A percentile compares a stretch with the other conserved stretches of the same genome.
phyloP scores from a whole-genome alignment of 148 eudicot species.

The Camellia granthamiana region DNA sequence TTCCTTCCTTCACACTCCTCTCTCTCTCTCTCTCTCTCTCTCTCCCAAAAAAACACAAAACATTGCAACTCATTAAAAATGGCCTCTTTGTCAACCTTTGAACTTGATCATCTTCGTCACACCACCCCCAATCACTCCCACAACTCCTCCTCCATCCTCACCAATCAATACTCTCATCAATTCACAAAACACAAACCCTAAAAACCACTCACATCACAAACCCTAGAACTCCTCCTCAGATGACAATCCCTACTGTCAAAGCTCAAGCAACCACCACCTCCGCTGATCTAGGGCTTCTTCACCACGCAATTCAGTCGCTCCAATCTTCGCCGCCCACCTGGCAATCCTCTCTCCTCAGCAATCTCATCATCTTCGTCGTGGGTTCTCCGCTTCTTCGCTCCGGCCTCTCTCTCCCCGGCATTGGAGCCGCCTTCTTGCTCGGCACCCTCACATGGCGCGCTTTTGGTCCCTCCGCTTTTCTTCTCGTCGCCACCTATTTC shows the following conservation, averaged over 20 bases:
- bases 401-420: constrained; percentile 69
- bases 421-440: constrained; percentile 82
- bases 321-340: constrained; percentile 69
- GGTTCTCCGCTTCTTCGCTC: constrained; percentile 73
- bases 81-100: constrained; percentile 16
- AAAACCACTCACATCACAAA: constrained; percentile 1
- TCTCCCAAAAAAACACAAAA: no score
- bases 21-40: background rate
- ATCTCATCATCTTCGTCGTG: constrained; percentile 62
- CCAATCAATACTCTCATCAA: background rate
- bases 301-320: constrained; percentile 36
- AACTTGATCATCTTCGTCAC: background rate
- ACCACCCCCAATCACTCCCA: constrained; percentile 13
- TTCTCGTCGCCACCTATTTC: constrained; percentile 85
- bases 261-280: constrained; percentile 30
- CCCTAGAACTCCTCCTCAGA: constrained; percentile 5
- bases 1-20: no score
- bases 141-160: constrained; percentile 18
- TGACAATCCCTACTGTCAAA: constrained; percentile 11
- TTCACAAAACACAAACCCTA: constrained; percentile 9
- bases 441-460: constrained; percentile 88
- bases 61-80: background rate
- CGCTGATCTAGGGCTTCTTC: constrained; percentile 31
- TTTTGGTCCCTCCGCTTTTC: constrained; percentile 68
- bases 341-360: constrained; percentile 66